Evolutionary conservation across 202 grass and related monocot genomes (phyloP).

Genomic region (Brachypodium distachyon): DNA sequence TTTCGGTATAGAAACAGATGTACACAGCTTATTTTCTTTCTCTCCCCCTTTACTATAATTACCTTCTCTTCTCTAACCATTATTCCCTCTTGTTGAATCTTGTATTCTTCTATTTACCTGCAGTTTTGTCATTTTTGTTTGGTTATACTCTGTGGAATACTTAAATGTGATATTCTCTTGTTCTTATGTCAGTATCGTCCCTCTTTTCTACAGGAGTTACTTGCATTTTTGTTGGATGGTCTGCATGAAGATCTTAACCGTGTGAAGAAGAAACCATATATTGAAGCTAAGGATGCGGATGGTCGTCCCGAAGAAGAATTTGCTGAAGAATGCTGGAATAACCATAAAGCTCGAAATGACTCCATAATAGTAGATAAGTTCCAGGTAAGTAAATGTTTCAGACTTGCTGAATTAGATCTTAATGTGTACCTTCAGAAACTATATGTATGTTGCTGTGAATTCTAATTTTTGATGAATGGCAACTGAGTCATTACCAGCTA

Average conservation of each 20-base stretch:
- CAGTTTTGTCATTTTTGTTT: not conserved
- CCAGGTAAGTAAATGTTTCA: conserved; percentile 38
- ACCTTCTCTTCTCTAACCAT: not conserved
- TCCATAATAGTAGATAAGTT: conserved; percentile 97
- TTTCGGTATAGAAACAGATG: no score
- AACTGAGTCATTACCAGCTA: not conserved
- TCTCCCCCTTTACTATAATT: not conserved
- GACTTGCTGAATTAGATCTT: not conserved
- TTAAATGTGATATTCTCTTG: conserved; percentile 11
- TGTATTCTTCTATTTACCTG: not conserved
- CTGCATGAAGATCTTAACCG: conserved; percentile 99
- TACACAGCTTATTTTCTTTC: not conserved
- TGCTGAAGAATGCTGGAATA: conserved; percentile 88
- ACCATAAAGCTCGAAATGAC: conserved; percentile 95
- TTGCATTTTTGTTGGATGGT: conserved; percentile 94
- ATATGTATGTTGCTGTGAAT: not conserved
- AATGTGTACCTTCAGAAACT: not conserved
- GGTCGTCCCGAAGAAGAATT: conserved; percentile 79
- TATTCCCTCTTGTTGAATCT: no score
- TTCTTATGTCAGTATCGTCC: not conserved
- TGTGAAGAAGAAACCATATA: conserved; percentile 96
- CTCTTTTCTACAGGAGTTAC: conserved; percentile 64
- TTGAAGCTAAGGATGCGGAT: conserved; percentile 90
- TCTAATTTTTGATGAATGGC: not conserved
- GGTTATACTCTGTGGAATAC: not conserved